Percentiles rank a stretch among this genome's conserved stretches.
Evolutionary conservation across 2,329 filamentous ascomycete genomes (phyloP).

Genomic region (Ceratocystis huliohia): DNA sequence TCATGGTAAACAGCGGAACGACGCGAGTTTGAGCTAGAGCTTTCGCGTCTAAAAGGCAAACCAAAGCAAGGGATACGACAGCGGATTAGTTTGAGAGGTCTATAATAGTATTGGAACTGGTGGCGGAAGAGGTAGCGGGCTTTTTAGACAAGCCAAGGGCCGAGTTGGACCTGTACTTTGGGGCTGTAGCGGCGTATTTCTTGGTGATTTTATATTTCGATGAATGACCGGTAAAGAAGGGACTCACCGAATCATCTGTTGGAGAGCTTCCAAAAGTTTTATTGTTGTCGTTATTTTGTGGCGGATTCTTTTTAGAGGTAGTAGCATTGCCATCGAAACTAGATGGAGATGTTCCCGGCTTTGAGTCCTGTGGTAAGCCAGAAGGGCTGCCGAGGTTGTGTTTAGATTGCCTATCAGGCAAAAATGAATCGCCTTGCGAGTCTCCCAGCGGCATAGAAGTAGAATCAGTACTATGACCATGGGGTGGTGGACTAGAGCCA

Average conservation of each 20-base stretch:
- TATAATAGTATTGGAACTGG: not conserved
- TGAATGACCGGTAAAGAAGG: not conserved
- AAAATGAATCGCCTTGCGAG: not conserved
- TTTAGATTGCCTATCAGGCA: too few relatives aligned
- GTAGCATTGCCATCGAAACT: not conserved
- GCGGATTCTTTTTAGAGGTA: not conserved
- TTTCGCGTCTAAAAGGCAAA: not conserved
- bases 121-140: not conserved
- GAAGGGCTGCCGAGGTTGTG: too few relatives aligned
- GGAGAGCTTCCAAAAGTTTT: not conserved
- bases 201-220: constrained; percentile 6
- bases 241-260: constrained; percentile 1
- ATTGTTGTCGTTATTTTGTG: not conserved
- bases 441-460: not conserved
- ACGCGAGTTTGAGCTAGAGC: not conserved
- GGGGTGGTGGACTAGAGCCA: not conserved
- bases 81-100: not conserved
- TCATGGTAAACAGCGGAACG: not conserved
- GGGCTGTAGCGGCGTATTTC: not conserved
- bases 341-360: not conserved
- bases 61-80: not conserved
- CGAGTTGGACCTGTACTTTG: not conserved
- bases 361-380: not conserved
- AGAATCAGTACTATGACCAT: not conserved
- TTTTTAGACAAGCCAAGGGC: not conserved